Evolutionary conservation across 192 early-diverging fungal genomes (phyloP).

Genomic region (Coemansia sp.): DNA sequence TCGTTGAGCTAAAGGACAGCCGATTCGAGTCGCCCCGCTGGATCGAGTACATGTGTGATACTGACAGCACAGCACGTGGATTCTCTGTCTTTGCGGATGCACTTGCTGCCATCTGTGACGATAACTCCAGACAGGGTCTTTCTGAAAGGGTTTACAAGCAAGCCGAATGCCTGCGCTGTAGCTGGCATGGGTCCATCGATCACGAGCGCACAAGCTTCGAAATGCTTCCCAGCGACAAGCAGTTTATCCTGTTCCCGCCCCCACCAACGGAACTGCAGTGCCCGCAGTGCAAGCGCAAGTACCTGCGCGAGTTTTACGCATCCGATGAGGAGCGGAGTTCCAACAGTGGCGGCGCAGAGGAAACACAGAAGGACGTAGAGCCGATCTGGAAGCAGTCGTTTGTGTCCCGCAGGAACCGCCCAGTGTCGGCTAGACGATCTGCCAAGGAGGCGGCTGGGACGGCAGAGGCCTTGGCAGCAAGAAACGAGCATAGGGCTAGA

Average conservation of each 20-base stretch:
- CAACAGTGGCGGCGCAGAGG: background rate
- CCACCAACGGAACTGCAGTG: constrained; percentile 27
- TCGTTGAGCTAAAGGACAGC: constrained; percentile 30
- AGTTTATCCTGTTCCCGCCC: constrained; percentile 4
- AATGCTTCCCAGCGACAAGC: background rate
- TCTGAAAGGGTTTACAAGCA: constrained; percentile 44
- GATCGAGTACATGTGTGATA: constrained; percentile 13
- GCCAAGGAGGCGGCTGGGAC: background rate
- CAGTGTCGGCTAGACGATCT: background rate
- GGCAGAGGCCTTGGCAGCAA: background rate
- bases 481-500: constrained; percentile 4
- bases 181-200: constrained; percentile 48
- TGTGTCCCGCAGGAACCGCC: constrained; percentile 15
- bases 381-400: constrained; percentile 16
- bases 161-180: constrained; percentile 51
- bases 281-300: constrained; percentile 39
- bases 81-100: background rate
- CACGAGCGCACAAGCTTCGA: constrained; percentile 27
- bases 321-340: constrained; percentile 15
- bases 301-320: constrained; percentile 52
- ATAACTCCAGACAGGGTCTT: constrained; percentile 12
- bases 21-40: constrained; percentile 38
- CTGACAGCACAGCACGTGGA: background rate
- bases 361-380: background rate
- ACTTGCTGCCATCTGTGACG: constrained; percentile 10